Evolutionary conservation across 164 flowering plant species (phyloP), one percentile per base, ranked within the genome.

Genomic region (Vitis labrusca): DNA sequence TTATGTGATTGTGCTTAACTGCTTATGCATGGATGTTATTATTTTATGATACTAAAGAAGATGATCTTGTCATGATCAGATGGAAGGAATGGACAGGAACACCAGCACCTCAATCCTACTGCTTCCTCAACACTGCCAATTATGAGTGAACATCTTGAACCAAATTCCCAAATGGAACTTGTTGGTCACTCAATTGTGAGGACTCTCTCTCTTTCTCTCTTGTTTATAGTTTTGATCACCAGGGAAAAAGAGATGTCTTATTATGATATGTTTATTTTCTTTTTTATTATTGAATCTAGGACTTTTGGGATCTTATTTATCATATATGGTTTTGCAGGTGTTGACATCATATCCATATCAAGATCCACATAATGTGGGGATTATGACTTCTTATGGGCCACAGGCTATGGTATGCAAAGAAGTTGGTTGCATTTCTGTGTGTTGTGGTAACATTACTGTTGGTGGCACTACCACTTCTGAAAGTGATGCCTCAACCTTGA

Each of bases 161-260:
- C 60, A 62, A 76, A 77, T 65, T 65, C 85, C 23, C 85, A 80
- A 52, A 82, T 77, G 84, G 87, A 81, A 74, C 79, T 79, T 54
- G 77, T 78, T 66, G 84, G 85, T 57, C 82, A 80, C 73, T 84
- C 88, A 64, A 73, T 77, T 71, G 88, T 82, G 78, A 74, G 80
- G 14, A 27, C 16, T 50, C 52, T n/a, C 58, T 5, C 8, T 53
- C 14, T 3, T 50, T 50, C 56, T 61, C 37, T 57, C 59, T 37
- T 30, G 47, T 37, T 37, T 37, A 37, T 37, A 6, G 44, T 3
- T 6, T 37, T 37, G 44, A 37, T 37, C 44, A 37, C 5, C 44
- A 5, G 7, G 44, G 44, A 37, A 3, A 37, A 37, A 37, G 44
- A 37, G 44, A 37, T 37, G 44, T 37, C 44, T 37, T 37, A 37